Base-by-base conservation (phyloP, 2,329 filamentous ascomycete genomes). In the Hymenotorrendiella dingleyae region DNA sequence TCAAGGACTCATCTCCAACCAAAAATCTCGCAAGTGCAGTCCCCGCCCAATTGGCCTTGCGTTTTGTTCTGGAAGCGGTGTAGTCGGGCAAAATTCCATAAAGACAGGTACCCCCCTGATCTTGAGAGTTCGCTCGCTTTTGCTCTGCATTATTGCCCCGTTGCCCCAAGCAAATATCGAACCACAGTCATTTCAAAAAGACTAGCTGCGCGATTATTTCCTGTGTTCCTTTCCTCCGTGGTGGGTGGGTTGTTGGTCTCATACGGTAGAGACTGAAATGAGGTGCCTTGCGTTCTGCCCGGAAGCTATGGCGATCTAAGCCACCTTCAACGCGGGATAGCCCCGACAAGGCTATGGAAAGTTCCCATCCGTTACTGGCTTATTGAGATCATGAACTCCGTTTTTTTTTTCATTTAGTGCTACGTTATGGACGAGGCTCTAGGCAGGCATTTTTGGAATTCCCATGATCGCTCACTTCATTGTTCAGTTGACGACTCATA, bases 261-360 rank as follows among this genome's bases (percentile, higher is more conserved):
- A 17, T 16, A 16, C 14, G 29, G 14, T 33, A 4, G 14, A 17
- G 16, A 6, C 14, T 17, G 14, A 17, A 16, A 9, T 33, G 14
- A 8, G 27, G n/a, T 40, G 38, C 27, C 28, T 32, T 32, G 28
- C 10, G 17, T 10, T 37, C 24, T 14, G 32, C 40, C 33, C 24
- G 17, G 24, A 12, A 20, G 19, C 12, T 30, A 36, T 42, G 16
- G 17, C 32, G 30, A 35, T 27, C 30, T 17, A 27, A n/a, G 19
- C 17, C 19, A n/a, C 26, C 30, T 28, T 22, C 20, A 28, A 29
- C 16, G 19, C 24, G 32, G 26, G 38, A 10, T 27, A 21, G 43
- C 43, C 43, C 23, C 26, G 42, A 27, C 11, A 29, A 42, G 38
- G 43, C 43, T 38, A 23, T 33, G 28, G 34, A 36, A 22, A n/a